Conservation (phyloP, 129 eudicot genomes). For the Flaveria sonorensis region DNA sequence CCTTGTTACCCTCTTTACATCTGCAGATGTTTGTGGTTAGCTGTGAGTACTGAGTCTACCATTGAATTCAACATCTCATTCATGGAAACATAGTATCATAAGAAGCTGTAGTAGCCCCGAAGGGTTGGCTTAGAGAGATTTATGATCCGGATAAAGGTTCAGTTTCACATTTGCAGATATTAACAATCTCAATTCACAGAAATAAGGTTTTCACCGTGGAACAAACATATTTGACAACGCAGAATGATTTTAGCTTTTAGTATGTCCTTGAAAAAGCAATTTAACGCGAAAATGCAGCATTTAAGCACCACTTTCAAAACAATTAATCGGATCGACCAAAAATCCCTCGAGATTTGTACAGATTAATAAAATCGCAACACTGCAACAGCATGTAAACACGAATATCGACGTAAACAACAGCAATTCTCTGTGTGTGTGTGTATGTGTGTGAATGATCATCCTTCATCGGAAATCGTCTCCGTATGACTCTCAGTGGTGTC, state of each 20-base stretch:
- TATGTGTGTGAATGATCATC: conserved; percentile 15
- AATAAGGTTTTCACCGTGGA: background rate
- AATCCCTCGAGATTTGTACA: background rate
- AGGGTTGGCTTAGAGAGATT: background rate
- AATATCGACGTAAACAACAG: background rate
- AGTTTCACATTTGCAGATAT: conserved; percentile 1
- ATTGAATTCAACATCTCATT: background rate
- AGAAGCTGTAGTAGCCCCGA: background rate
- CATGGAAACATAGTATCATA: background rate
- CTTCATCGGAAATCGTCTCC: background rate
- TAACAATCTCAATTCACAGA: background rate
- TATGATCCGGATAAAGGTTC: background rate
- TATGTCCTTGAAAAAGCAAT: background rate
- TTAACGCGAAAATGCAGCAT: background rate
- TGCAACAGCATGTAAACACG: background rate
- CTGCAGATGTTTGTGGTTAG: conserved; percentile 43
- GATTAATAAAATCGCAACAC: conserved; percentile 2
- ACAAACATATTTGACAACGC: background rate
- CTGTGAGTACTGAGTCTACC: conserved; percentile 18
- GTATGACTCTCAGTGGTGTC: no score
- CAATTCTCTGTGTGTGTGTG: background rate
- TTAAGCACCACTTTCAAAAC: background rate
- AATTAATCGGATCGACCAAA: background rate
- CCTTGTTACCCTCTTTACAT: conserved; percentile 63
- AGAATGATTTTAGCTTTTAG: background rate